phyloP scores from a whole-genome alignment of 139 green algal species.

The Asterochloris erici region DNA sequence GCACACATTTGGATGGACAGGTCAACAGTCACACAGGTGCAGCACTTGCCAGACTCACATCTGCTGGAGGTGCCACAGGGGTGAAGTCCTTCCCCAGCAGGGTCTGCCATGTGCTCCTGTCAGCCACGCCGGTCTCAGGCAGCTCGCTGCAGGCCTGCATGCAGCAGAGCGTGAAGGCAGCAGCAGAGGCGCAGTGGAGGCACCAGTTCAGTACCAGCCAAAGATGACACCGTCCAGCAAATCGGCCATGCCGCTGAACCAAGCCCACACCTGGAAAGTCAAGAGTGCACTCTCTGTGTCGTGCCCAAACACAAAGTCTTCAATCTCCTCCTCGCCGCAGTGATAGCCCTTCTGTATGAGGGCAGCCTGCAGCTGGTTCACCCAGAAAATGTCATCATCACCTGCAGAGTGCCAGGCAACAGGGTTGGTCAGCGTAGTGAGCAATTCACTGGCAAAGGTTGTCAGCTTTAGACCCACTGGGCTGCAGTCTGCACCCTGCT shows the following conservation, averaged over 20 bases:
- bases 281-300: slow-evolving; percentile 36
- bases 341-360: slow-evolving; percentile 59
- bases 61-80: background rate
- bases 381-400: slow-evolving; percentile 81
- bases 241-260: background rate
- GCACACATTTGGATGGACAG: no score
- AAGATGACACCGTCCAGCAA: background rate
- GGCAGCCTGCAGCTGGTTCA: slow-evolving; percentile 47
- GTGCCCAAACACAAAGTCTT: slow-evolving; percentile 55
- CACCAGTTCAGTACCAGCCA: background rate
- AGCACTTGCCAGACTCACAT: background rate
- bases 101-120: slow-evolving; percentile 57
- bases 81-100: slow-evolving; percentile 48
- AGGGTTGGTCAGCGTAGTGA: no score
- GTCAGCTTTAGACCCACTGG: no score
- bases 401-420: slow-evolving; percentile 20
- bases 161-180: background rate
- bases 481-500: no score
- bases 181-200: background rate
- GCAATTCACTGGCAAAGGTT: no score
- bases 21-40: no score
- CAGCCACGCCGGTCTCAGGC: slow-evolving; percentile 64
- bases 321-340: slow-evolving; percentile 62
- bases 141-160: slow-evolving; percentile 55
- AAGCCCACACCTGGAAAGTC: slow-evolving; percentile 34